phyloP scores from a whole-genome alignment of 106 monocot species.

The Hemerocallis citrina region DNA sequence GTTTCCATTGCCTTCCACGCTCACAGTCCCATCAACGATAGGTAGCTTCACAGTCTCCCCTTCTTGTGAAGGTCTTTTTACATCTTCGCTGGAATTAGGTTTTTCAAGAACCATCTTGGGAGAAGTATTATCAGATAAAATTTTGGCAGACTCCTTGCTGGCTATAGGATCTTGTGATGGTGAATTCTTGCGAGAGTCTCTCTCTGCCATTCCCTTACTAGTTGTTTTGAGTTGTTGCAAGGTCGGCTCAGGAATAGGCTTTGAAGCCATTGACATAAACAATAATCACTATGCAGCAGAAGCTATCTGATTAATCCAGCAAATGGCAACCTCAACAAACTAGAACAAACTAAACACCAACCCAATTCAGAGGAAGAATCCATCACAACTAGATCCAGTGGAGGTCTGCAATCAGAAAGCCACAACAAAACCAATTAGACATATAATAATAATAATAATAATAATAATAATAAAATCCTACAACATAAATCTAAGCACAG shows the following conservation, averaged over 20 bases:
- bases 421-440: neutral
- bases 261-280: slow-evolving; percentile 18
- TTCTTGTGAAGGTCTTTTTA: neutral
- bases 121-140: neutral
- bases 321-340: neutral
- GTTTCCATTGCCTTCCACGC: neutral
- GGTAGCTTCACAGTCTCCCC: neutral
- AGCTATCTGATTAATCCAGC: neutral
- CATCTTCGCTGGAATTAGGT: neutral
- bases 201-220: slow-evolving; percentile 6
- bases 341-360: neutral
- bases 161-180: neutral
- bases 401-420: neutral
- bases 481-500: neutral
- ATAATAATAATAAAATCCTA: neutral
- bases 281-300: neutral
- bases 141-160: neutral
- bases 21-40: neutral
- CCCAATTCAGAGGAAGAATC: neutral
- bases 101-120: neutral
- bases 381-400: neutral
- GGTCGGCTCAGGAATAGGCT: neutral
- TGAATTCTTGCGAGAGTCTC: neutral
- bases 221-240: slow-evolving; percentile 5
- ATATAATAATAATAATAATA: neutral